Evolutionary conservation across 257 asterid genomes (phyloP), one percentile per base, ranked within the genome.

Genomic region (Fraxinus americana): DNA sequence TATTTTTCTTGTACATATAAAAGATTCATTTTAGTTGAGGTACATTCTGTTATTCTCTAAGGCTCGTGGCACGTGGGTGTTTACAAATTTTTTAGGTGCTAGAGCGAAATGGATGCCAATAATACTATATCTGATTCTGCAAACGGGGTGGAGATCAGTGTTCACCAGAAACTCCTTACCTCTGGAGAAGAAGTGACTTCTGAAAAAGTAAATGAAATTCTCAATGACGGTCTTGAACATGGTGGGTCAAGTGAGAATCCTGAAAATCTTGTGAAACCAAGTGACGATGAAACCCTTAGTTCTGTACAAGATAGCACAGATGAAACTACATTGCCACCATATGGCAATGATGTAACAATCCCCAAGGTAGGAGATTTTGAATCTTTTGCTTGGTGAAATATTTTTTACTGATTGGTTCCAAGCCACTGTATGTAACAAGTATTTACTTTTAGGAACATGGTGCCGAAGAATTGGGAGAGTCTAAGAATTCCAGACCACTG

Each of bases 211-310:
- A 75, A 82, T 25, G 82, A 80, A 77, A 71, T 82, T 25, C 66
- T 78, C 79, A 75, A 81, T 77, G 86, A 77, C 48, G 70, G 66
- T 77, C 38, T 63, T 41, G 84, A 74, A 73, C 41, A 75, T 21
- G 89, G 83, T 73, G 85, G 72, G 41, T 82, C 77, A 34, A 70
- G 70, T 70, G 83, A 83, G 83, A 86, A 65, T 75, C 77, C 78
- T 9, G 85, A 84, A 73, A 59, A 83, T 61, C 69, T 67, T 66
- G 70, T 79, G 81, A 73, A 79, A 79, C 68, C 85, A 73, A 84
- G 81, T 23, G 86, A 84, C 34, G 12, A 74, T 27, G 69, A 27
- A 63, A 63, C 35, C 69, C 17, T 63, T 63, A 27, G 69, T 27
- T 70, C 78, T 2, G 41, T 75, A 57, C 78, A 63, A 30, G 85